Evolutionary conservation across 2,329 filamentous ascomycete genomes (phyloP), one percentile per base, ranked within the genome.

Genomic region (Zymoseptoria ardabiliae): DNA sequence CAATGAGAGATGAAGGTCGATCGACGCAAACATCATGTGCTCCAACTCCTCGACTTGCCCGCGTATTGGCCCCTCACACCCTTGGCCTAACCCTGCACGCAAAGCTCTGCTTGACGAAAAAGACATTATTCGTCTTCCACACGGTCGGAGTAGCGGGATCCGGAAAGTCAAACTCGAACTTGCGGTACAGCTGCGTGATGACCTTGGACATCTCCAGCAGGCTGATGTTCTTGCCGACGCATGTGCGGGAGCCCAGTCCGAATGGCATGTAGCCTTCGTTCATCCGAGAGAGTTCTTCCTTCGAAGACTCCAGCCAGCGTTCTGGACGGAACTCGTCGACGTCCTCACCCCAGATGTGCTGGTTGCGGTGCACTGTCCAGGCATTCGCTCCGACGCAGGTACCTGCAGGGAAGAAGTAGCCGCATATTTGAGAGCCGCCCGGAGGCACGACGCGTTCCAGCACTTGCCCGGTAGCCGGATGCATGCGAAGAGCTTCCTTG

Each of bases 401-500:
- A 4, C 70, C 68, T 6, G 61, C 70, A 1, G 72, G 72, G 2
- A 76, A 59, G 55, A 66, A 70, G 21, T 68, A 58, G 35, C 72
- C 69, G 59, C 70, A 71, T 49, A 79, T 70, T 19, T 66, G 66
- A 7, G 70, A 64, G 6, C 76, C 77, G 9, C 71, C 72, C 4
- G 67, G 56, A 2, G 77, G 76, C 0, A 72, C 71, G 1, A 75
- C 69, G 6, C 77, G 68, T 17, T 73, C 73, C 2, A 79, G 65
- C 5, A 66, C 69, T 49, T 75, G 67, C 0, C 77, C 76, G 0
- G 75, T 72, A 0, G 77, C 73, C 4, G 77, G 77, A 62, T 78
- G 75, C 74, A 63, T 76, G 70, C 78, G 71, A 3, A 78, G 64
- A 0, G 75, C 70, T 62, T 80, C 77, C 56, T 76, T 73, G 62